phyloP scores from a whole-genome alignment of 192 early-diverging fungal species.

The Dissophora globulifera region DNA sequence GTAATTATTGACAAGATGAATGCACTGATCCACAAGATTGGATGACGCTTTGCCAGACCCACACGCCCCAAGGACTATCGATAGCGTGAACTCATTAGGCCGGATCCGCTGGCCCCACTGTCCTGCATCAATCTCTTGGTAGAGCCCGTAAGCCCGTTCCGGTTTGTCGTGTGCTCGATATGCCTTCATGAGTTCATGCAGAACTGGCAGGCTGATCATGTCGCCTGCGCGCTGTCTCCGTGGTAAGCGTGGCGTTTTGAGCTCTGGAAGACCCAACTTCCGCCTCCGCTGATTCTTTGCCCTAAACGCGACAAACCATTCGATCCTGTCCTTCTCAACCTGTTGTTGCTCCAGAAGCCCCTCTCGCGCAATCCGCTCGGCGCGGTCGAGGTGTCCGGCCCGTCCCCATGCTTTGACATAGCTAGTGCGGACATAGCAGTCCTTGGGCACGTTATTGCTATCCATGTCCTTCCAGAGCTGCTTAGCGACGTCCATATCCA shows the following conservation, averaged over 20 bases:
- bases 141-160: slow-evolving; percentile 22
- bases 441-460: not conserved
- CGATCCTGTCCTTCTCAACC: not conserved
- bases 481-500: slow-evolving; percentile 36
- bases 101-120: slow-evolving; percentile 23
- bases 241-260: not conserved
- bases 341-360: slow-evolving; percentile 4
- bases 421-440: slow-evolving; percentile 27
- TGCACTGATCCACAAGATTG: slow-evolving; percentile 13
- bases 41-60: slow-evolving; percentile 1
- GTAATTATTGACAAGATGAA: slow-evolving; percentile 16
- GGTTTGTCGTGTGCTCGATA: slow-evolving; percentile 14
- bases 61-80: slow-evolving; percentile 44
- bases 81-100: slow-evolving; percentile 34
- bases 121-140: slow-evolving; percentile 27
- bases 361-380: slow-evolving; percentile 10
- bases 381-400: slow-evolving; percentile 11
- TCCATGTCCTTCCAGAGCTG: slow-evolving; percentile 32
- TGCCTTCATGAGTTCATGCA: slow-evolving; percentile 44
- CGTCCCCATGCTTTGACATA: slow-evolving; percentile 41
- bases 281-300: slow-evolving; percentile 2
- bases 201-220: slow-evolving; percentile 23
- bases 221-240: slow-evolving; percentile 2
- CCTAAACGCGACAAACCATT: not conserved
- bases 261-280: not conserved